phyloP scores from a whole-genome alignment of 257 asterid species.

The Nicotiana otophora region DNA sequence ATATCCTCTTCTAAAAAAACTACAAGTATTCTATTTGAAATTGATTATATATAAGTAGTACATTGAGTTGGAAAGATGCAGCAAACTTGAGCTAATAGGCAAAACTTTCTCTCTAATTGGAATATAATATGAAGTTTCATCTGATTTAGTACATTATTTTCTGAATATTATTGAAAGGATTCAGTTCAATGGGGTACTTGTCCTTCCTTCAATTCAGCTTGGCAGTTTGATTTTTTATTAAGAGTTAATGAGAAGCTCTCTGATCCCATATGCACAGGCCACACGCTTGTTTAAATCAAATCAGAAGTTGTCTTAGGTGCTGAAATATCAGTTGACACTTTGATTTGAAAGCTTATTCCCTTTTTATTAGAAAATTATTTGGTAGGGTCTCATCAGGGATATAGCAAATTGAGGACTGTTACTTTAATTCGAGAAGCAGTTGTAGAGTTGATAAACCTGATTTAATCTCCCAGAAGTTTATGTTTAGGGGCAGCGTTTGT shows the following conservation, averaged over 20 bases:
- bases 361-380: not conserved
- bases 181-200: not conserved
- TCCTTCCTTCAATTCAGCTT: not conserved
- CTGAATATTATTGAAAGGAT: not conserved
- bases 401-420: not conserved
- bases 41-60: not conserved
- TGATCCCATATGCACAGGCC: not conserved
- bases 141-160: not conserved
- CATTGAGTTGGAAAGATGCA: not conserved
- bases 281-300: not conserved
- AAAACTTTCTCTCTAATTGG: not conserved
- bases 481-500: not conserved
- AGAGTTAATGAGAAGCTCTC: not conserved
- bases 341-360: not conserved
- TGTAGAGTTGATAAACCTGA: not conserved
- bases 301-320: not conserved
- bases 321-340: not conserved
- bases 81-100: not conserved
- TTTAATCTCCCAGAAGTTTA: not conserved
- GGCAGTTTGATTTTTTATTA: too few species aligned
- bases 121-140: not conserved
- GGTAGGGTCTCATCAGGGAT: not conserved
- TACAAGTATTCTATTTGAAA: not conserved
- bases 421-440: not conserved
- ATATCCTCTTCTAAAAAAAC: not conserved